A percentile compares a stretch with the other conserved stretches of the same genome.
phyloP scores from a whole-genome alignment of 768 basidiomycete genomes.

The Coprinellus aureogranulatus region DNA sequence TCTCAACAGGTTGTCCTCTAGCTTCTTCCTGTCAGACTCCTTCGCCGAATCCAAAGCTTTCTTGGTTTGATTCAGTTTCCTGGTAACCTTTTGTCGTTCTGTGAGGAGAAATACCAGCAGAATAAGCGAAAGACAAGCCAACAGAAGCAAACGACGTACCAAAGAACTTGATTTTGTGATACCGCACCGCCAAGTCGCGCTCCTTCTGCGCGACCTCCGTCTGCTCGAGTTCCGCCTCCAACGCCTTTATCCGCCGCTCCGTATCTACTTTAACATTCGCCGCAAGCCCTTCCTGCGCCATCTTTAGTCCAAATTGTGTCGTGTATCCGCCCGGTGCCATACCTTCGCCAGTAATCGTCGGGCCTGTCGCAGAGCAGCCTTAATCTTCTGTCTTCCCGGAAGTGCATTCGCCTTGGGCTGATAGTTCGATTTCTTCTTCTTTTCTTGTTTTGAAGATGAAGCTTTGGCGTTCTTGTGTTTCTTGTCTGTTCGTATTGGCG shows the following conservation, averaged over 20 bases:
- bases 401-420: conserved; percentile 29
- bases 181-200: conserved; percentile 68
- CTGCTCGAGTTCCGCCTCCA: conserved; percentile 69
- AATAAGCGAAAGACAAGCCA: background rate
- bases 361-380: conserved; percentile 80
- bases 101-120: background rate
- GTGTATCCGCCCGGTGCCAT: conserved; percentile 6
- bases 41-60: conserved; percentile 42
- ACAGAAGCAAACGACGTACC: conserved; percentile 46
- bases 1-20: conserved; percentile 51
- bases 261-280: conserved; percentile 81
- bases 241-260: conserved; percentile 70
- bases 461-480: conserved; percentile 19
- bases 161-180: conserved; percentile 94
- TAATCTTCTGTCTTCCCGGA: conserved; percentile 84
- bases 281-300: conserved; percentile 67
- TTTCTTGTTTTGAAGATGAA: conserved; percentile 26
- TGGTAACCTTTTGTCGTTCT: conserved; percentile 86
- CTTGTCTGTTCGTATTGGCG: conserved; percentile 23
- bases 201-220: conserved; percentile 67
- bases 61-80: conserved; percentile 73
- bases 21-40: conserved; percentile 34
- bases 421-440: conserved; percentile 19
- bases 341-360: conserved; percentile 81
- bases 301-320: background rate